These are phyloP conservation scores for Drechslerella dactyloides DNA, from an alignment of 2,329 filamentous ascomycete genomes.

Conservation along the genomic window DNA sequence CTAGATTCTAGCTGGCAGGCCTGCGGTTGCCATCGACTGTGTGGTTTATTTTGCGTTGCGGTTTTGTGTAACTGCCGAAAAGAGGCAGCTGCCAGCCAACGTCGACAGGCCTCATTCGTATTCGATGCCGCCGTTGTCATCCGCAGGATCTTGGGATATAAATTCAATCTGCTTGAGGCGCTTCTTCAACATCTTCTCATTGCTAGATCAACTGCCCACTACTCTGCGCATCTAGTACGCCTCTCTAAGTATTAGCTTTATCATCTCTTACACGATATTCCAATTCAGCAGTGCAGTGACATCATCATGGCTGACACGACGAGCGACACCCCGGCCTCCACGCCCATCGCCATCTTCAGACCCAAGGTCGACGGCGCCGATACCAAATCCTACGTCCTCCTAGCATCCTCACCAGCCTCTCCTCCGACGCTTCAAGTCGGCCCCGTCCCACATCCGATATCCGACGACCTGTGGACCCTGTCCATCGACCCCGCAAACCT, in stretches of 20 bases:
- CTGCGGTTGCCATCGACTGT: neutral
- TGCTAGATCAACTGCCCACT: too few relatives aligned
- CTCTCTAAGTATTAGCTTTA: too few relatives aligned
- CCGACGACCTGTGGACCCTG: constrained; percentile 27
- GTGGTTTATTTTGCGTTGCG: constrained; percentile 38
- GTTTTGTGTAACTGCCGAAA: constrained; percentile 44
- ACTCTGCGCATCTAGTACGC: too few relatives aligned
- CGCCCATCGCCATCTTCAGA: constrained; percentile 41
- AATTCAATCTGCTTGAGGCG: neutral
- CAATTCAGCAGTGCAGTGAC: neutral
- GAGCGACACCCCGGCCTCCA: constrained; percentile 9
- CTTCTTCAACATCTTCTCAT: too few relatives aligned
- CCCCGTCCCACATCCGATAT: constrained; percentile 26
- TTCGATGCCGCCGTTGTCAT: constrained; percentile 25
- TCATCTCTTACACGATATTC: too few relatives aligned
- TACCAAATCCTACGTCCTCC: constrained; percentile 26
- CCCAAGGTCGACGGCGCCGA: constrained; percentile 19
- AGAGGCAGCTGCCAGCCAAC: constrained; percentile 5
- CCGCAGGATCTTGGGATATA: constrained; percentile 7
- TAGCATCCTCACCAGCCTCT: constrained; percentile 27
- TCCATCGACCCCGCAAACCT: constrained; percentile 37
- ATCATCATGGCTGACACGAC: constrained; percentile 31
- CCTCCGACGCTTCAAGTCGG: constrained; percentile 40
- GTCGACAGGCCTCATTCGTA: constrained; percentile 3
- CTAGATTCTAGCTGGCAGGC: too few relatives aligned